Conservation (phyloP, 75 land plant species). For the Chamaecyparis obtusa region DNA sequence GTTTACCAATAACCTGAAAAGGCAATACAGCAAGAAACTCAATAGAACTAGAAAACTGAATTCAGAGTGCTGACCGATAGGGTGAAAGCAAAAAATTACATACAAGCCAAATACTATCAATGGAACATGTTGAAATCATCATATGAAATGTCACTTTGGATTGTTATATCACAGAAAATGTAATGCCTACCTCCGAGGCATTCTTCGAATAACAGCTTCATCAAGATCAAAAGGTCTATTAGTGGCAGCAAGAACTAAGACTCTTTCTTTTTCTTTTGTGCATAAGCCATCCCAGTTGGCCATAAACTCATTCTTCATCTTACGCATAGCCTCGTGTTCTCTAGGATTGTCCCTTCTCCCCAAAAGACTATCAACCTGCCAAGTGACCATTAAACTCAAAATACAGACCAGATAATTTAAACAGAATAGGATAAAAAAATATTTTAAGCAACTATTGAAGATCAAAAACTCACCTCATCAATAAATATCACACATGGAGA, state of each 20-base stretch:
- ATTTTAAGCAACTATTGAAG: neutral
- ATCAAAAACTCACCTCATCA: conserved; percentile 67
- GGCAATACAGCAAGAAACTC: neutral
- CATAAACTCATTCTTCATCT: conserved; percentile 97
- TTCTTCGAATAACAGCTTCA: conserved; percentile 87
- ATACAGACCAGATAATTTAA: neutral
- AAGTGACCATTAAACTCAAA: neutral
- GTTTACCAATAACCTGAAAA: conserved; percentile 19
- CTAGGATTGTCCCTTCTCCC: conserved; percentile 79
- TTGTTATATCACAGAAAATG: neutral
- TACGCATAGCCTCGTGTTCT: conserved; percentile 94
- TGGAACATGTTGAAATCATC: neutral
- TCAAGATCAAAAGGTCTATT: conserved; percentile 96
- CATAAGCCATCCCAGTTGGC: conserved; percentile 93
- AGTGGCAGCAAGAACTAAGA: conserved; percentile 87
- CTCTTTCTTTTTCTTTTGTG: conserved; percentile 82
- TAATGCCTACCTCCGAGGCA: conserved; percentile 67
- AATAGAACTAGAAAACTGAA: neutral
- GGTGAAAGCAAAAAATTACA: neutral
- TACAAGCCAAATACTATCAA: neutral
- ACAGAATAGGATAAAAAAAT: neutral
- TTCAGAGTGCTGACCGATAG: neutral
- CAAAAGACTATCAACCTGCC: conserved; percentile 83
- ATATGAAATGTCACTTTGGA: neutral
- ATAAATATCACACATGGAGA: conserved; percentile 87